Evolutionary conservation across 2,329 filamentous ascomycete species (phyloP), one percentile per base, ranked within the genome.

Genomic region (Fonsecaea pedrosoi): DNA sequence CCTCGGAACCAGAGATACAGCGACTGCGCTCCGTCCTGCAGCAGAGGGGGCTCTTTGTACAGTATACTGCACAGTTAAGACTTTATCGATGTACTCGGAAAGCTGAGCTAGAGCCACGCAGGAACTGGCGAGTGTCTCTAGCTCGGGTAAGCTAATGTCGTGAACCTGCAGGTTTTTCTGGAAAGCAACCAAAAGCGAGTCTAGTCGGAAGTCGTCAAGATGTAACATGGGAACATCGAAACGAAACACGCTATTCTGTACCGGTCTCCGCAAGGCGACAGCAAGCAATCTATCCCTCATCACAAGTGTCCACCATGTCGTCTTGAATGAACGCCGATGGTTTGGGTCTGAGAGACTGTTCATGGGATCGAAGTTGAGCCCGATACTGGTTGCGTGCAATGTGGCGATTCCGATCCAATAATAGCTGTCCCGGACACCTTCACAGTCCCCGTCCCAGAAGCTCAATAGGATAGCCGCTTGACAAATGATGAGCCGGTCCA

Each of bases 341-440:
- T 86, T 84, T 1, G 82, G 79, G 40, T 91, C 86, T 85, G 96
- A 92, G 72, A 86, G 89, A 5, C 91, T 92, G 65, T 89, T 90
- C 34, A 85, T 85, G 2, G 92, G 92, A 74, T 97, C 92, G 69
- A 93, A 90, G 78, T 97, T 92, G n/a, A 97, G 84, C 6, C 94
- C 94, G 70, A 97, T 96, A 10, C 93, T 97, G 78, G 96, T 92
- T 60, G 93, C 94, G 54, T 97, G 83, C 15, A 93, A 96, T 67
- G 96, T 92, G 45, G 94, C 94, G 42, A 97, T 92, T 18, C 94
- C 94, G 92, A 97, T 97, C 94, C 94, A 97, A 77, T 97, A 93
- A 91, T 94, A 97, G 56, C 94, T 97, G 77, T 97, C 94, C 78
- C 97, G 97, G 76, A 97, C 92, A 77, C 97, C 93, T 78, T 97